Conservation (phyloP, 805 yeast species). For the Lipomyces yamadae region DNA sequence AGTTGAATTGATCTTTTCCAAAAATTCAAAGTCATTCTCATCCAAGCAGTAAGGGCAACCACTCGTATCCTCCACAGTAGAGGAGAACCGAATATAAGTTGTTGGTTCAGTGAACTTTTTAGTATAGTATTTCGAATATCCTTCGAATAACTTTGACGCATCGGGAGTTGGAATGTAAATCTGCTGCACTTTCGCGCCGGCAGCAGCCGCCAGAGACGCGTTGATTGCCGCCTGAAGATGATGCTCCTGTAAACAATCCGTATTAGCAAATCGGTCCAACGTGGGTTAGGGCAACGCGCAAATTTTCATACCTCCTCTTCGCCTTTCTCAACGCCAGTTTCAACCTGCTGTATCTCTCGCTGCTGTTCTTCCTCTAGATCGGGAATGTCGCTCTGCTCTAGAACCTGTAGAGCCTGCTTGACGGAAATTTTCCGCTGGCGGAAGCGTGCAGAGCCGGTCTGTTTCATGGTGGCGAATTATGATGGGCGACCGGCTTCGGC, state of each 20-base stretch:
- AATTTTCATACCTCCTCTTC: slow-evolving; percentile 68
- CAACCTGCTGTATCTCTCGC: slow-evolving; percentile 85
- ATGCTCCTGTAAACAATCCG: slow-evolving; percentile 58
- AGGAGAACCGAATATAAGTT: slow-evolving; percentile 83
- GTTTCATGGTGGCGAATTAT: slow-evolving; percentile 28
- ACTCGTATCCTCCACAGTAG: slow-evolving; percentile 93
- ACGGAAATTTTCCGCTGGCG: slow-evolving; percentile 94
- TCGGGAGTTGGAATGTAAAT: slow-evolving; percentile 96
- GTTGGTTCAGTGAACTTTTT: slow-evolving; percentile 73
- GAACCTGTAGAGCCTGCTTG: slow-evolving; percentile 80
- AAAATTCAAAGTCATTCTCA: slow-evolving; percentile 78
- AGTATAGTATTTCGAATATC: slow-evolving; percentile 71
- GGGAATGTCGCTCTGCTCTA: slow-evolving; percentile 78
- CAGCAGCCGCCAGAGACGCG: slow-evolving; percentile 69
- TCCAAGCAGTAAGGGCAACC: slow-evolving; percentile 90
- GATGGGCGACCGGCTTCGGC: neutral
- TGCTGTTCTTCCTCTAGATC: slow-evolving; percentile 75
- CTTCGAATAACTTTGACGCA: slow-evolving; percentile 57
- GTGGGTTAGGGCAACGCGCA: slow-evolving; percentile 21
- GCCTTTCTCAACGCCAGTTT: slow-evolving; percentile 96
- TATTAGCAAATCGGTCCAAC: neutral
- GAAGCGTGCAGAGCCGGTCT: slow-evolving; percentile 50
- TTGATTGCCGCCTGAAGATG: slow-evolving; percentile 91
- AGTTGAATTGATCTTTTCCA: slow-evolving; percentile 52
- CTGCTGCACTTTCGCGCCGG: slow-evolving; percentile 54